These are phyloP conservation scores for Candida parachauliodes DNA, from an alignment of 805 yeast species.

Conservation along the genomic window DNA sequence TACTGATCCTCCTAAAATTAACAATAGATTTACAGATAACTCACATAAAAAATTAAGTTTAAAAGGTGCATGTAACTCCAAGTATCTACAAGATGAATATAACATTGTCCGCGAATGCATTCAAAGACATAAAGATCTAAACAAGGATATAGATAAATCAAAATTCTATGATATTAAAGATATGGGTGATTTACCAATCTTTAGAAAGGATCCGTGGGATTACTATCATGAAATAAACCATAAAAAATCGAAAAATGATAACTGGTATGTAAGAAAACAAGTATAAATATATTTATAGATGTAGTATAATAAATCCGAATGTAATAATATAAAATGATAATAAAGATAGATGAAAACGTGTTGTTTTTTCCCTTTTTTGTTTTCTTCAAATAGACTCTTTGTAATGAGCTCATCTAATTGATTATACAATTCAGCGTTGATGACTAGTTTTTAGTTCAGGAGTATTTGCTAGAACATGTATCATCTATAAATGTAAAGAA, in stretches of 20 bases:
- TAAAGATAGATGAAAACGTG: too few relatives aligned
- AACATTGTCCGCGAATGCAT: slow-evolving; percentile 22
- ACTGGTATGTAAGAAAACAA: slow-evolving; percentile 18
- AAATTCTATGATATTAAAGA: slow-evolving; percentile 20
- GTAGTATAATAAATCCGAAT: too few relatives aligned
- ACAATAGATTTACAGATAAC: slow-evolving; percentile 20
- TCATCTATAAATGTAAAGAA: too few relatives aligned
- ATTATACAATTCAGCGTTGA: too few relatives aligned
- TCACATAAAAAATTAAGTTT: slow-evolving; percentile 24
- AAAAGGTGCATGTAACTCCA: slow-evolving; percentile 37
- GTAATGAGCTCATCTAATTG: too few relatives aligned
- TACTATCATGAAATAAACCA: slow-evolving; percentile 22
- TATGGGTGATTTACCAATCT: slow-evolving; percentile 34
- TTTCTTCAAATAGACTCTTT: too few relatives aligned
- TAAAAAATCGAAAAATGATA: slow-evolving; percentile 13
- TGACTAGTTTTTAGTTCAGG: too few relatives aligned
- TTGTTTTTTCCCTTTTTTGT: too few relatives aligned
- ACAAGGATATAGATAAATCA: slow-evolving; percentile 21
- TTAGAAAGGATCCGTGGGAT: slow-evolving; percentile 38
- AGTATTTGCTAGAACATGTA: too few relatives aligned
- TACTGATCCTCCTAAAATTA: slow-evolving; percentile 22
- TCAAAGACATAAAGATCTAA: slow-evolving; percentile 20
- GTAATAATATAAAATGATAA: too few relatives aligned
- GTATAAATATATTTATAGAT: too few relatives aligned
- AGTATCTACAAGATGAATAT: slow-evolving; percentile 36